These are phyloP conservation scores for Blepharisma undulans DNA, from an alignment of 169 alveolate genomes.

Conservation along the genomic window DNA sequence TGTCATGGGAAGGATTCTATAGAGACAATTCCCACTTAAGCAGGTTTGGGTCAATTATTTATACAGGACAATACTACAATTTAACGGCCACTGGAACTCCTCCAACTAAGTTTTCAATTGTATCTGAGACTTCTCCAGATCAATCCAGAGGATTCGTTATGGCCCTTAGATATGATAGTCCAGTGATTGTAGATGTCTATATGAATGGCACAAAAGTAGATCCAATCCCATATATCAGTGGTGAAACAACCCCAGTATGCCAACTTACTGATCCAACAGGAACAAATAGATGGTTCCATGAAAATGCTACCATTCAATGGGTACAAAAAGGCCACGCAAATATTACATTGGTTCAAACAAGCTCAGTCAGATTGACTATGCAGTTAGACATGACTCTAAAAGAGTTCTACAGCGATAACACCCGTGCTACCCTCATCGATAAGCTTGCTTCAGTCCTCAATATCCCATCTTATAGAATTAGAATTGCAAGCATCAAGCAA, in stretches of 20 bases:
- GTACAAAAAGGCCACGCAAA: conserved; percentile 12
- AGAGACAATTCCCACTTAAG: conserved; percentile 39
- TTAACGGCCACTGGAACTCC: conserved; percentile 41
- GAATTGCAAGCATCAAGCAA: conserved; percentile 39
- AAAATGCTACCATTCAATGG: conserved; percentile 30
- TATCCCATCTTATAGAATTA: conserved; percentile 49
- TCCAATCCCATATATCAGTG: background rate
- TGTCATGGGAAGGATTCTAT: conserved; percentile 61
- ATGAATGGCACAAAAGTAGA: conserved; percentile 9
- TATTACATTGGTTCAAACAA: background rate
- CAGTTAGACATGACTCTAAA: conserved; percentile 52
- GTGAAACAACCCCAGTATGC: background rate
- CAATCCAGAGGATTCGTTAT: background rate
- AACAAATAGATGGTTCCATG: conserved; percentile 10
- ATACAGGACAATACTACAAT: conserved; percentile 32
- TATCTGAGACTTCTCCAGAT: background rate
- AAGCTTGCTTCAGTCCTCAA: conserved; percentile 50
- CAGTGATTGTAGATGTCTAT: conserved; percentile 37
- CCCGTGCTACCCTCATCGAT: conserved; percentile 51
- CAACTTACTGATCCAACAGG: conserved; percentile 30
- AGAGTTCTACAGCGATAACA: conserved; percentile 47
- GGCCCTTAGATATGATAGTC: conserved; percentile 35
- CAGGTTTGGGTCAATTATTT: conserved; percentile 43
- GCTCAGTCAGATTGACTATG: conserved; percentile 30
- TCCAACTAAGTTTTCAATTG: conserved; percentile 41